Conservation (phyloP, 352 stramenopile genomes). For the Albugo candida region DNA sequence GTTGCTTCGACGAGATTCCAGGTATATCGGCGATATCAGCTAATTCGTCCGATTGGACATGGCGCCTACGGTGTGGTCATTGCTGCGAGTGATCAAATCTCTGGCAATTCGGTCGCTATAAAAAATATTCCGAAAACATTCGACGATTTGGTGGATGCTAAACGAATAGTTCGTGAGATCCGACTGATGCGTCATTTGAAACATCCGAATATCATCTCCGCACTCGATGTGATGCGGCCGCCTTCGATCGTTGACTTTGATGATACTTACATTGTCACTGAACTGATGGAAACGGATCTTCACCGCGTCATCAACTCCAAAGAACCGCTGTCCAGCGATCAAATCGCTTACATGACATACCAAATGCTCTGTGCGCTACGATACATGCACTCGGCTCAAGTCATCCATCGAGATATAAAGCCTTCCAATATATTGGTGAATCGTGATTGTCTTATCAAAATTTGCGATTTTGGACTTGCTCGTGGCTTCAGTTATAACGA, state of each 20-base stretch:
- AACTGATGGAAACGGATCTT: slow-evolving; percentile 68
- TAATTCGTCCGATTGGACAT: slow-evolving; percentile 65
- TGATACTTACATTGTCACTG: slow-evolving; percentile 71
- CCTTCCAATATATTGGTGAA: slow-evolving; percentile 93
- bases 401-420: slow-evolving; percentile 88
- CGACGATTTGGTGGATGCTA: slow-evolving; percentile 64
- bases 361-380: slow-evolving; percentile 57
- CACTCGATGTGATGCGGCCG: slow-evolving; percentile 57
- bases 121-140: slow-evolving; percentile 77
- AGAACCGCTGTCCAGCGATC: slow-evolving; percentile 41
- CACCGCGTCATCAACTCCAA: slow-evolving; percentile 66
- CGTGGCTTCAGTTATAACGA: slow-evolving; percentile 30
- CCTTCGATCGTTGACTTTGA: slow-evolving; percentile 52
- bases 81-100: slow-evolving; percentile 58
- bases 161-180: slow-evolving; percentile 72
- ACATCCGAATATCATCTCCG: slow-evolving; percentile 50
- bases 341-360: slow-evolving; percentile 73
- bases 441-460: slow-evolving; percentile 73
- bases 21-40: slow-evolving; percentile 63
- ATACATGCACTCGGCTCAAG: slow-evolving; percentile 75
- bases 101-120: slow-evolving; percentile 63
- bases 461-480: slow-evolving; percentile 82
- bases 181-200: slow-evolving; percentile 58
- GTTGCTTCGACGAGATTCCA: slow-evolving; percentile 71
- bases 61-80: slow-evolving; percentile 67